Percentiles rank a stretch among this genome's conserved stretches.
These are phyloP conservation scores for Microcyclospora pomicola DNA, from an alignment of 2,329 filamentous ascomycete genomes.

Conservation along the genomic window DNA sequence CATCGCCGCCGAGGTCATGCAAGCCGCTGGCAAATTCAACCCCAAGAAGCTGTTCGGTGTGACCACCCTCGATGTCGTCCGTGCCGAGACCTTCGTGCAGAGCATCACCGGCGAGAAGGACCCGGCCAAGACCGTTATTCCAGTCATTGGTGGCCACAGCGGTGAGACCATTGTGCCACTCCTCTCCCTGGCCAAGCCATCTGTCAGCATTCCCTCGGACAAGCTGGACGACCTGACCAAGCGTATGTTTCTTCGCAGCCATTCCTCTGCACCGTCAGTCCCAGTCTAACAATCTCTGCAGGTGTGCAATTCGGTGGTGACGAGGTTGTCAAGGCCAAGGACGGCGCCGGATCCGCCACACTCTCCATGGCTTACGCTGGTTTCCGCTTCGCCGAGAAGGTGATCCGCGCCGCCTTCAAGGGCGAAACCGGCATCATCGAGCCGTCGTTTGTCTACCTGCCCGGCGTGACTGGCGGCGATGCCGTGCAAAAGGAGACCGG, in stretches of 20 bases:
- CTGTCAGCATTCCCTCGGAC: slow-evolving; percentile 68
- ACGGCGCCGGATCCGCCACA: slow-evolving; percentile 77
- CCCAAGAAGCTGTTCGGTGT: slow-evolving; percentile 94
- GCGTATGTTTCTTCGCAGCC: slow-evolving; percentile 38
- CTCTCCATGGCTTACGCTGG: slow-evolving; percentile 93
- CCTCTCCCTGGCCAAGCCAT: slow-evolving; percentile 78
- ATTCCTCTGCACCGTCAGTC: too few relatives aligned
- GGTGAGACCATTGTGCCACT: slow-evolving; percentile 96
- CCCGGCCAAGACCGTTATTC: slow-evolving; percentile 70
- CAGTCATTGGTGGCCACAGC: slow-evolving; percentile 93
- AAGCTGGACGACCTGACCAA: slow-evolving; percentile 85
- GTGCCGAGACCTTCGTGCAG: slow-evolving; percentile 91
- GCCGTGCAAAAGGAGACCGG: slow-evolving; percentile 73
- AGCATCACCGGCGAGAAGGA: slow-evolving; percentile 70
- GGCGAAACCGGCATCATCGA: slow-evolving; percentile 89
- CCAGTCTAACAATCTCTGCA: slow-evolving; percentile 15
- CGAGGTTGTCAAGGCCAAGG: slow-evolving; percentile 90
- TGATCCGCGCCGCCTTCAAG: slow-evolving; percentile 65
- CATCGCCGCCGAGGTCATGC: slow-evolving; percentile 93
- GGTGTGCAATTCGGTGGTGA: slow-evolving; percentile 94
- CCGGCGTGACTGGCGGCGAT: slow-evolving; percentile 75
- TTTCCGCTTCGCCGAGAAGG: slow-evolving; percentile 88
- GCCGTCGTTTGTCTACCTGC: slow-evolving; percentile 90
- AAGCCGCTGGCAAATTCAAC: slow-evolving; percentile 85
- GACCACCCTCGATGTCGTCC: slow-evolving; percentile 95